These are phyloP conservation scores for Lumnitzera littorea DNA, from an alignment of 345 rosid species.

Conservation along the genomic window DNA sequence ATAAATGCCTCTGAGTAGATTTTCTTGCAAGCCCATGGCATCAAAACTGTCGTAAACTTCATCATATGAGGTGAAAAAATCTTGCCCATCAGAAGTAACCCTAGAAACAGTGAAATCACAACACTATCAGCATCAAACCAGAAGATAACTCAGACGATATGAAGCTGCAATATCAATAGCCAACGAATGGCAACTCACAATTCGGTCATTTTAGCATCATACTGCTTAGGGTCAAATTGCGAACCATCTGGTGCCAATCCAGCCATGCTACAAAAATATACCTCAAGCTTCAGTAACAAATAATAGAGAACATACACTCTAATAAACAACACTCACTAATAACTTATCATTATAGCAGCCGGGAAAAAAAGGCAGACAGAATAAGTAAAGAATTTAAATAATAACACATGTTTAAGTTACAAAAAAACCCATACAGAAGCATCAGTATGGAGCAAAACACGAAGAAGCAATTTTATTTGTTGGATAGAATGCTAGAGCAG, in stretches of 20 bases:
- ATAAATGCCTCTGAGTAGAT: slow-evolving; percentile 88
- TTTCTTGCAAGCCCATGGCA: slow-evolving; percentile 69
- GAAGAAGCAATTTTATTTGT: neutral
- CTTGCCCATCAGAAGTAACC: slow-evolving; percentile 49
- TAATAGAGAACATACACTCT: too few species aligned
- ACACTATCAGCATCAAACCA: too few species aligned
- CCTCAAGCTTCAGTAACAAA: too few species aligned
- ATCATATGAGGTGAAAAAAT: slow-evolving; percentile 76
- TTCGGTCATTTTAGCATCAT: slow-evolving; percentile 68
- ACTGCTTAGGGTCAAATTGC: slow-evolving; percentile 67
- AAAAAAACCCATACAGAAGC: neutral
- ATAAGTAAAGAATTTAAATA: too few species aligned
- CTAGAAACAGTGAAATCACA: slow-evolving; percentile 19
- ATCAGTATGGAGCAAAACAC: neutral
- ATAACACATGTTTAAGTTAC: too few species aligned
- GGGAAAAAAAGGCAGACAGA: too few species aligned
- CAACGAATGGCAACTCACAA: slow-evolving; percentile 39
- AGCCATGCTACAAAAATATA: slow-evolving; percentile 59
- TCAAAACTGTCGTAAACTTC: slow-evolving; percentile 86
- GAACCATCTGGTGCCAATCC: slow-evolving; percentile 68
- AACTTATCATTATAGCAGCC: too few species aligned
- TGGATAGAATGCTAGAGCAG: too few species aligned
- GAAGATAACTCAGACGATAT: too few species aligned
- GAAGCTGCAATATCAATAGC: neutral
- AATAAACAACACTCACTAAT: too few species aligned